phyloP scores from a whole-genome alignment of 805 yeast genomes.

The Isabelozyma heimii region DNA sequence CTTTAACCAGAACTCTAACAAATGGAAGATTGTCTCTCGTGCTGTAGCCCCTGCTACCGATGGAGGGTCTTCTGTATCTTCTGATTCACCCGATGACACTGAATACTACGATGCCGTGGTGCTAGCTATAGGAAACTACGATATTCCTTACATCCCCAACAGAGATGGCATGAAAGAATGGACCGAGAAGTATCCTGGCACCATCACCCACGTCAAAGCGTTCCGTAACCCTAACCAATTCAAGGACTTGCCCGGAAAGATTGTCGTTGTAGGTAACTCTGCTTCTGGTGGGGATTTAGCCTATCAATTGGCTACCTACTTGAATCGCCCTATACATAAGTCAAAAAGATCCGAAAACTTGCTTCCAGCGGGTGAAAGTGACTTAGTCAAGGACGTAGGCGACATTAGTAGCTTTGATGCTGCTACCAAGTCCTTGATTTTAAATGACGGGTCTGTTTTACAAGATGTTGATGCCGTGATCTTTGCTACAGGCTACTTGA shows the following conservation, averaged over 20 bases:
- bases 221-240: slow-evolving; percentile 20
- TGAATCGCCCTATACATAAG: slow-evolving; percentile 41
- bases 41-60: slow-evolving; percentile 24
- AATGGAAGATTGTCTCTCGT: slow-evolving; percentile 46
- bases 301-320: slow-evolving; percentile 46
- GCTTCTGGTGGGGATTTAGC: slow-evolving; percentile 73
- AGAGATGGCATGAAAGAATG: slow-evolving; percentile 25
- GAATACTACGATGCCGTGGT: slow-evolving; percentile 28
- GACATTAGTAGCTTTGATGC: slow-evolving; percentile 42
- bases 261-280: slow-evolving; percentile 66
- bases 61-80: slow-evolving; percentile 19
- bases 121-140: slow-evolving; percentile 29
- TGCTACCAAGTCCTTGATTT: slow-evolving; percentile 16
- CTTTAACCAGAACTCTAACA: slow-evolving; percentile 7
- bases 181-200: slow-evolving; percentile 17
- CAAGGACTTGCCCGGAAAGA: slow-evolving; percentile 26
- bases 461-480: slow-evolving; percentile 16
- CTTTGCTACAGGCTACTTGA: slow-evolving; percentile 28
- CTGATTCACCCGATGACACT: slow-evolving; percentile 4
- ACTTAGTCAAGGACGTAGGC: slow-evolving; percentile 40
- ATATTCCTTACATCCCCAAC: slow-evolving; percentile 27
- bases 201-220: slow-evolving; percentile 27
- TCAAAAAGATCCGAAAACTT: slow-evolving; percentile 46
- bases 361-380: slow-evolving; percentile 45
- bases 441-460: slow-evolving; percentile 18